phyloP scores from a whole-genome alignment of 2,329 filamentous ascomycete species.

The Alternaria ethzedia region DNA sequence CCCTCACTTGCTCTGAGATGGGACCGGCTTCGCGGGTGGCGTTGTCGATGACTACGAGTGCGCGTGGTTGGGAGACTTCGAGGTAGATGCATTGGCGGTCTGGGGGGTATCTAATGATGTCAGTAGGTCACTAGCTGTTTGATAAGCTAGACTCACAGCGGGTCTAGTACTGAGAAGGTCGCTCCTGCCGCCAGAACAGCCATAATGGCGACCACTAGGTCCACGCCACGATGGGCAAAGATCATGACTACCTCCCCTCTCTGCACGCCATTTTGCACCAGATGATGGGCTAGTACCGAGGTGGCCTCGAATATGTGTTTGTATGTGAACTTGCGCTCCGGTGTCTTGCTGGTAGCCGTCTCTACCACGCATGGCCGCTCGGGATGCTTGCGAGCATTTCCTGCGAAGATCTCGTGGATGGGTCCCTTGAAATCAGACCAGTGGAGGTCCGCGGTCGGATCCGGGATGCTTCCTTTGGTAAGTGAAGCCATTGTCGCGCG shows the following conservation, averaged over 20 bases:
- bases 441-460: slow-evolving; percentile 70
- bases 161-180: slow-evolving; percentile 74
- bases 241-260: slow-evolving; percentile 93
- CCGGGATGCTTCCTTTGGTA: slow-evolving; percentile 55
- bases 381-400: slow-evolving; percentile 72
- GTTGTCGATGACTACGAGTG: slow-evolving; percentile 74
- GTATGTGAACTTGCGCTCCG: slow-evolving; percentile 78
- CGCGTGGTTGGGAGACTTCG: slow-evolving; percentile 76
- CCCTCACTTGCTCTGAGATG: slow-evolving; percentile 64
- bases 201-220: slow-evolving; percentile 80
- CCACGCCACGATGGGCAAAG: slow-evolving; percentile 82
- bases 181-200: slow-evolving; percentile 67
- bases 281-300: slow-evolving; percentile 79
- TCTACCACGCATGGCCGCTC: slow-evolving; percentile 72
- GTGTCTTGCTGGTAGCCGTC: slow-evolving; percentile 60
- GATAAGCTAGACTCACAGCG: slow-evolving; percentile 61
- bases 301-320: slow-evolving; percentile 84
- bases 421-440: slow-evolving; percentile 70
- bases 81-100: slow-evolving; percentile 83
- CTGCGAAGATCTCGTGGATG: slow-evolving; percentile 73
- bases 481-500: slow-evolving; percentile 37
- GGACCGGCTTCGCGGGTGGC: slow-evolving; percentile 72
- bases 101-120: slow-evolving; percentile 70
- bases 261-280: slow-evolving; percentile 74
- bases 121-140: not conserved